Evolutionary conservation across 2,329 filamentous ascomycete species (phyloP).

Genomic region (Pseudocercospora cruenta): DNA sequence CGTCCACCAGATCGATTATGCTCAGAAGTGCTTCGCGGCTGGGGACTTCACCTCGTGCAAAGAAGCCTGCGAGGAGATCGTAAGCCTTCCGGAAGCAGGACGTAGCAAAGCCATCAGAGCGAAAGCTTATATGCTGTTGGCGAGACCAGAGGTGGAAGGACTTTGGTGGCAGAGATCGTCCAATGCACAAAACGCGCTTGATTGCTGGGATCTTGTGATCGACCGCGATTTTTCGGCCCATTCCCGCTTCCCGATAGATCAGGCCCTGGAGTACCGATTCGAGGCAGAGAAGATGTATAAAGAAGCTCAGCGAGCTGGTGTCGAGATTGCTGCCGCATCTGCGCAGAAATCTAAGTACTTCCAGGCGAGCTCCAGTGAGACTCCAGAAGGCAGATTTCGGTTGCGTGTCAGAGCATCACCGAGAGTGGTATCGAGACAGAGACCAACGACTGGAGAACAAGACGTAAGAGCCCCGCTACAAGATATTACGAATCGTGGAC

Average conservation of each 20-base stretch:
- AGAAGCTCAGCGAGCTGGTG: not conserved
- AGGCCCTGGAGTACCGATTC: not conserved
- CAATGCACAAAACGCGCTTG: not conserved
- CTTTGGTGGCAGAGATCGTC: not conserved
- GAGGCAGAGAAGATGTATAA: not conserved
- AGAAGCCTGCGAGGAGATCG: not conserved
- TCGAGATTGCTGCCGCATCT: not conserved
- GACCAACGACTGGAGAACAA: not conserved
- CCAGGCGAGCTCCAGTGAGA: not conserved
- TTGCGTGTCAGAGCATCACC: not conserved
- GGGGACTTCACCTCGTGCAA: not conserved
- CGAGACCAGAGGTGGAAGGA: slow-evolving; percentile 1
- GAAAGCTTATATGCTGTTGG: slow-evolving; percentile 11
- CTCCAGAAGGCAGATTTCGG: not conserved
- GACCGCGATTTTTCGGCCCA: not conserved
- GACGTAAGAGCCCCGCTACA: not conserved
- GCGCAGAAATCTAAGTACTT: not conserved
- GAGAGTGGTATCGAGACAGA: not conserved
- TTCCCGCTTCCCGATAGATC: slow-evolving; percentile 11
- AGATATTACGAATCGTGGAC: not conserved
- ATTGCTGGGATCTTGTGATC: slow-evolving; percentile 7
- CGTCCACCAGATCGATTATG: not conserved
- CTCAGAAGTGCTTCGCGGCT: not conserved
- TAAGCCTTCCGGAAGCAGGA: not conserved
- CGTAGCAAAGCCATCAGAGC: slow-evolving; percentile 8